These are phyloP conservation scores for Leccinum arenicola DNA, from an alignment of 768 basidiomycete species.

Conservation along the genomic window DNA sequence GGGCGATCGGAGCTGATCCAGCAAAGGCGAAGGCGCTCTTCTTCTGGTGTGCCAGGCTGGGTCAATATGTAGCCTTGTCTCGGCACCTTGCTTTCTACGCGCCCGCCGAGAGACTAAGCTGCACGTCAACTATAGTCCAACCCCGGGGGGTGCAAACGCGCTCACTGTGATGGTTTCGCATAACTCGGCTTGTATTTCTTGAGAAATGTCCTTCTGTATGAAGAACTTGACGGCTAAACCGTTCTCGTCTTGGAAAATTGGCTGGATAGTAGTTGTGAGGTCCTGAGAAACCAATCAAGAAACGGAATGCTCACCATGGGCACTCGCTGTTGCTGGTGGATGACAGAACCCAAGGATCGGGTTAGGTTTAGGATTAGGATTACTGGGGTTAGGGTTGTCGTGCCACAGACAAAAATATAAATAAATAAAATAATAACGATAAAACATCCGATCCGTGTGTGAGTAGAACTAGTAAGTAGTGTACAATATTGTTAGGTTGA, in stretches of 20 bases:
- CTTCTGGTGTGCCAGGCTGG: conserved; percentile 65
- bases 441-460: neutral
- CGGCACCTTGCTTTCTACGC: conserved; percentile 77
- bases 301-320: conserved; percentile 21
- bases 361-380: conserved; percentile 30
- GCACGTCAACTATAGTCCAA: conserved; percentile 6
- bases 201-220: conserved; percentile 73
- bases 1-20: conserved; percentile 71
- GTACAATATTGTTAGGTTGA: neutral
- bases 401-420: neutral
- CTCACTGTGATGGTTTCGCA: conserved; percentile 71
- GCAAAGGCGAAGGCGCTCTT: conserved; percentile 70
- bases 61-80: conserved; percentile 73
- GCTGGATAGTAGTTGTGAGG: conserved; percentile 35
- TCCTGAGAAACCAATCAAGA: neutral
- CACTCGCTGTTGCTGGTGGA: neutral
- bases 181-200: conserved; percentile 66
- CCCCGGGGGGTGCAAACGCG: neutral
- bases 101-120: conserved; percentile 64
- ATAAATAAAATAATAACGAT: neutral
- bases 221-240: conserved; percentile 79
- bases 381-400: conserved; percentile 22
- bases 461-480: neutral
- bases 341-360: conserved; percentile 30
- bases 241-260: conserved; percentile 68